Conservation (phyloP, 495 filamentous ascomycete genomes). For the Trichoderma virens region DNA sequence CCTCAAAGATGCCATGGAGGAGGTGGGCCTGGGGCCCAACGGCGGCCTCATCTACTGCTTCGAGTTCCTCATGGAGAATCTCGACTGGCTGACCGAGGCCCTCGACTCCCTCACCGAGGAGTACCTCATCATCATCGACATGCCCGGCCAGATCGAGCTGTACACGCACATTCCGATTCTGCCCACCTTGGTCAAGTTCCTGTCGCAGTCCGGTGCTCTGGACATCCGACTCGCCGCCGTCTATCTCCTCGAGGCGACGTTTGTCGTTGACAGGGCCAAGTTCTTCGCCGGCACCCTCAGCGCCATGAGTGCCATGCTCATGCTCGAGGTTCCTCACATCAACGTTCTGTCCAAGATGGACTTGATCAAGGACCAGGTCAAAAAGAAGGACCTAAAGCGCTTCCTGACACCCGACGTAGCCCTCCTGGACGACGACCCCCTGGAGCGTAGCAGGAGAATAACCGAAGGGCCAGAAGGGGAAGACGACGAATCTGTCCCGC, state of each 20-base stretch:
- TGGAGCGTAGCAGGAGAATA: slow-evolving; percentile 37
- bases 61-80: slow-evolving; percentile 90
- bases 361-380: slow-evolving; percentile 74
- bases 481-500: slow-evolving; percentile 41
- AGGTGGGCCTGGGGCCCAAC: slow-evolving; percentile 87
- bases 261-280: slow-evolving; percentile 89
- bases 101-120: slow-evolving; percentile 87
- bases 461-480: slow-evolving; percentile 49
- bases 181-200: slow-evolving; percentile 73
- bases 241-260: slow-evolving; percentile 91
- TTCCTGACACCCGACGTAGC: slow-evolving; percentile 79
- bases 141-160: slow-evolving; percentile 97
- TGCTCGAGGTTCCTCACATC: slow-evolving; percentile 92
- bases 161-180: slow-evolving; percentile 95
- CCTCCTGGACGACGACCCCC: slow-evolving; percentile 64
- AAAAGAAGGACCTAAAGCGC: slow-evolving; percentile 73
- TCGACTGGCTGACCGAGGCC: slow-evolving; percentile 84
- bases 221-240: slow-evolving; percentile 90
- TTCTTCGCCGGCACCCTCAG: slow-evolving; percentile 93
- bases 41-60: slow-evolving; percentile 97
- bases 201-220: slow-evolving; percentile 69
- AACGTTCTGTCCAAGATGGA: slow-evolving; percentile 98
- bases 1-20: slow-evolving; percentile 97
- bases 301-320: slow-evolving; percentile 97
- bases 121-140: slow-evolving; percentile 94